Evolutionary conservation across 2,329 filamentous ascomycete species (phyloP).

Genomic region (Colletotrichum sp.): DNA sequence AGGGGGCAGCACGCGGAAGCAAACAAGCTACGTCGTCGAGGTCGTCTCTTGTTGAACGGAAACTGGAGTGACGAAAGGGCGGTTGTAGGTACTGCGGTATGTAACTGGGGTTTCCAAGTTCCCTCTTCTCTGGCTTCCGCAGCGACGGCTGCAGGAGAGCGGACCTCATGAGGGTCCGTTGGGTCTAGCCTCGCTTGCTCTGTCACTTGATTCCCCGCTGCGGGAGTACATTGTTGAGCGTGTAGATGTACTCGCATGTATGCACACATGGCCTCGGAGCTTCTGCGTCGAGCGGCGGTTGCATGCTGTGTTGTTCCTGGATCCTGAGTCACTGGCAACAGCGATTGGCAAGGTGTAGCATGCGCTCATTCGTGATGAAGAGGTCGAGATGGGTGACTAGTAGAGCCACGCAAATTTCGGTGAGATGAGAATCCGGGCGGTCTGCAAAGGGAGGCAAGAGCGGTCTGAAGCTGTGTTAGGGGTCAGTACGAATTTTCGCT

Average conservation of each 20-base stretch:
- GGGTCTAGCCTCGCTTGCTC: slow-evolving; percentile 10
- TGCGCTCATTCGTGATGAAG: not conserved
- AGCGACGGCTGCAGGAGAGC: slow-evolving; percentile 8
- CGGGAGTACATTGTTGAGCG: not conserved
- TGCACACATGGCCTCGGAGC: not conserved
- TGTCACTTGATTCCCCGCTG: slow-evolving; percentile 13
- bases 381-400: not conserved
- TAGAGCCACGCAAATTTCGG: not conserved
- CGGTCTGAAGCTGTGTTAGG: not conserved
- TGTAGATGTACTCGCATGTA: not conserved
- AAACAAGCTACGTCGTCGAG: slow-evolving; percentile 3
- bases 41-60: slow-evolving; percentile 9
- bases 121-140: not conserved
- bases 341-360: not conserved
- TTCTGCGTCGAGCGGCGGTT: not conserved
- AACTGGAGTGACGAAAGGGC: not conserved
- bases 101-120: slow-evolving; percentile 3
- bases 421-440: not conserved
- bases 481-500: not conserved
- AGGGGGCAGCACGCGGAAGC: not conserved
- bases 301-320: not conserved
- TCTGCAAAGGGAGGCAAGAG: not conserved
- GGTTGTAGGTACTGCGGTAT: not conserved
- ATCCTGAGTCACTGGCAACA: slow-evolving; percentile 14
- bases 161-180: slow-evolving; percentile 8